Percentiles rank a stretch among this genome's conserved stretches.
These are phyloP conservation scores for Curvularia hawaiiensis DNA, from an alignment of 2,329 filamentous ascomycete genomes.

Conservation along the genomic window DNA sequence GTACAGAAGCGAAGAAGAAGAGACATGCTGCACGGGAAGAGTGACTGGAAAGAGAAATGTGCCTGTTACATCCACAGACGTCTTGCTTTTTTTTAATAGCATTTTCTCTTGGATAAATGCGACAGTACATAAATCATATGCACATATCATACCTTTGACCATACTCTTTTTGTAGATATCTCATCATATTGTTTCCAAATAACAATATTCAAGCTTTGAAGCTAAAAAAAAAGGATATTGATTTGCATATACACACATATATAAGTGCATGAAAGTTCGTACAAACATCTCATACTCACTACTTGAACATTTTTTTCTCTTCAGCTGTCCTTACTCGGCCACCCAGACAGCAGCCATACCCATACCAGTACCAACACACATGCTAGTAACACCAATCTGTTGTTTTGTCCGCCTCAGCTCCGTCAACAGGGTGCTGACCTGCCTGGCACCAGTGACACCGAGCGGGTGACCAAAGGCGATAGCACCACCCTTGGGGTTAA, in stretches of 20 bases:
- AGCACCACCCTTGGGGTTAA: constrained; percentile 96
- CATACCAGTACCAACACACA: constrained; percentile 97
- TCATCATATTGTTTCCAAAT: background rate
- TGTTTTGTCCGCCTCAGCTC: constrained; percentile 84
- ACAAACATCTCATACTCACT: too few relatives aligned
- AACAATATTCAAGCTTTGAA: background rate
- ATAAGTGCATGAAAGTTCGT: background rate
- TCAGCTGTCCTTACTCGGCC: too few relatives aligned
- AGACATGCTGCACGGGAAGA: background rate
- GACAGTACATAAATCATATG: background rate
- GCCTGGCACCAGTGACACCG: constrained; percentile 90
- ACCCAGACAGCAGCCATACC: constrained; percentile 98
- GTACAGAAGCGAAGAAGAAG: background rate
- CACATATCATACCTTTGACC: background rate
- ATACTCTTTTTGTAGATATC: background rate
- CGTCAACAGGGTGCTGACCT: constrained; percentile 89
- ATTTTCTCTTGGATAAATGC: background rate
- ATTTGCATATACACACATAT: constrained; percentile 1
- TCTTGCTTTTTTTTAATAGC: background rate
- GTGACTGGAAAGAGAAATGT: background rate
- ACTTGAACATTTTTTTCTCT: too few relatives aligned
- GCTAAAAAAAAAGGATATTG: background rate
- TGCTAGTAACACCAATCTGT: constrained; percentile 89
- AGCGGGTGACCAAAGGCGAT: constrained; percentile 96
- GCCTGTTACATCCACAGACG: background rate